phyloP scores from a whole-genome alignment of 1,284 basidiomycete genomes.

The Apiotrichum sp. region DNA sequence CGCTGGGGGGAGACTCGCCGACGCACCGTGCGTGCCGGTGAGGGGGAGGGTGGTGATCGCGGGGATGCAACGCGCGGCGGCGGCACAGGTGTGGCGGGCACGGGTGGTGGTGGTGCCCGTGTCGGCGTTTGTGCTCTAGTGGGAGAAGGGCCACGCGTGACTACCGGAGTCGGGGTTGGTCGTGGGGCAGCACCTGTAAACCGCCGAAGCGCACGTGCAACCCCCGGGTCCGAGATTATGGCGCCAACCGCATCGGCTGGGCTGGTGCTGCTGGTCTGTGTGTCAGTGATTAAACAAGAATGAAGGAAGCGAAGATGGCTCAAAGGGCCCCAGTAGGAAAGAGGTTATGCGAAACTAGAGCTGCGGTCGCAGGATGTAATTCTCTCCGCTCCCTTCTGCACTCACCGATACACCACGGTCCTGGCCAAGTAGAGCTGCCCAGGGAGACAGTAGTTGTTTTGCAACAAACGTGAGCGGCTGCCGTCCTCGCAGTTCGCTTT shows the following conservation, averaged over 20 bases:
- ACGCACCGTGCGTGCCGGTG: too few species aligned
- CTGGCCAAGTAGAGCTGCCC: slow-evolving; percentile 19
- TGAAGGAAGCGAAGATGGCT: too few species aligned
- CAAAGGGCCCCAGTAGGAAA: too few species aligned
- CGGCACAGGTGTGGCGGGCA: too few species aligned
- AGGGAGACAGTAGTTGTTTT: slow-evolving; percentile 28
- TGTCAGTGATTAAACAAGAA: not conserved
- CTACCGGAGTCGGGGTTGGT: slow-evolving; percentile 4
- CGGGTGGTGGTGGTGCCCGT: too few species aligned
- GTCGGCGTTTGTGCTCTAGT: not conserved
- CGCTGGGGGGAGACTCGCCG: too few species aligned
- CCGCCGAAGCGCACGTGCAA: slow-evolving; percentile 10
- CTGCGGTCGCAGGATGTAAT: too few species aligned
- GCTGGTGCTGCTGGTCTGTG: not conserved
- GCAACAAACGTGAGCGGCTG: slow-evolving; percentile 23
- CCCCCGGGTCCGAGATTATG: slow-evolving; percentile 12
- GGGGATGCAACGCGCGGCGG: too few species aligned
- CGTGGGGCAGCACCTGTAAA: slow-evolving; percentile 7
- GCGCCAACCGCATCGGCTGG: slow-evolving; percentile 9
- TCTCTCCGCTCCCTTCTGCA: not conserved
- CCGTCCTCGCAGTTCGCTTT: slow-evolving; percentile 21
- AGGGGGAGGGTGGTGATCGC: too few species aligned
- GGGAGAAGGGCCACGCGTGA: not conserved
- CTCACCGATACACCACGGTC: slow-evolving; percentile 17
- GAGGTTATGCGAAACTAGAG: too few species aligned